A percentile compares a stretch with the other conserved stretches of the same genome.
Evolutionary conservation across 441 rosid species (phyloP).

Genomic region (Adansonia rubrostipa): DNA sequence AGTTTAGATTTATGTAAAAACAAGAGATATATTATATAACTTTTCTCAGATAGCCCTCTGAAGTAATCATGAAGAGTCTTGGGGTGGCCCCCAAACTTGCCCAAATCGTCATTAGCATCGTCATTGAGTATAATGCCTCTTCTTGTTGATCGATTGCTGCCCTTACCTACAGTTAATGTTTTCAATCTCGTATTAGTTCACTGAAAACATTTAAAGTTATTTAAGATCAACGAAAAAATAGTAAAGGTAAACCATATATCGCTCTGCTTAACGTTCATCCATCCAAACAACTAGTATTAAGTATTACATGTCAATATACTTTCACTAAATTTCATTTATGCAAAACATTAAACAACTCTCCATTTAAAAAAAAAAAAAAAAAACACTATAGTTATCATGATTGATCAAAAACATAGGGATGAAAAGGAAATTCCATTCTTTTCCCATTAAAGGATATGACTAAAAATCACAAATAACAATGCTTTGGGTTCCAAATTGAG

Average conservation of each 20-base stretch:
- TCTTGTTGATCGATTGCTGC: not conserved
- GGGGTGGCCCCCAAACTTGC: not conserved
- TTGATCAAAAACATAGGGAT: not conserved
- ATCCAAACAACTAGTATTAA: not conserved
- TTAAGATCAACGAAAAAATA: not conserved
- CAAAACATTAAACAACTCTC: not conserved
- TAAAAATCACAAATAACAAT: no score
- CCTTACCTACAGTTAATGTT: not conserved
- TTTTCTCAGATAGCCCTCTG: not conserved
- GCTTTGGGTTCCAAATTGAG: no score
- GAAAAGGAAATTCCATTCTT: not conserved
- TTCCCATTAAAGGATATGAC: not conserved
- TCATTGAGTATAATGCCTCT: not conserved
- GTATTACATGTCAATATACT: no score
- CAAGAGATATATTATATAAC: not conserved
- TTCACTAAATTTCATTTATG: not conserved
- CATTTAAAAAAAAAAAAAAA: no score
- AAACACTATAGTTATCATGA: not conserved
- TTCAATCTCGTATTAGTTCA: not conserved
- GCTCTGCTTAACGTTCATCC: not conserved
- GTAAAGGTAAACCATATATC: not conserved
- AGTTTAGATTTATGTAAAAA: not conserved
- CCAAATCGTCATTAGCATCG: not conserved
- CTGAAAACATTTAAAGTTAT: no score
- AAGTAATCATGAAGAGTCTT: not conserved